Evolutionary conservation across 2,329 filamentous ascomycete genomes (phyloP).

Genomic region (Pseudogymnoascus sp.): DNA sequence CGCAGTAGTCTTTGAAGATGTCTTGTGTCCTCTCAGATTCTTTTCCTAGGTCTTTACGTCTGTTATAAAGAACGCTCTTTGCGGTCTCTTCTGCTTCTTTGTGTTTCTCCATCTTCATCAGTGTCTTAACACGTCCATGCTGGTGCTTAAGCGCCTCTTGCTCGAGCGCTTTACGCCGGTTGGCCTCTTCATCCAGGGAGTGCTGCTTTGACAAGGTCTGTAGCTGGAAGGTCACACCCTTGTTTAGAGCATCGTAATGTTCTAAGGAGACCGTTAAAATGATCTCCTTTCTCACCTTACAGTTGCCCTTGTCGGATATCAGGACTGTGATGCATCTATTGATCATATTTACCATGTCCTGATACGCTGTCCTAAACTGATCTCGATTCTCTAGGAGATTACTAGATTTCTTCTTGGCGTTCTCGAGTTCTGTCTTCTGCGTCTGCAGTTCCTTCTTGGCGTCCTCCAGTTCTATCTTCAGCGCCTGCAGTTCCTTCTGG

Average conservation of each 20-base stretch:
- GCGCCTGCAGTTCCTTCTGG: neutral
- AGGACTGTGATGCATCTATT: neutral
- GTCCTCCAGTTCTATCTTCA: neutral
- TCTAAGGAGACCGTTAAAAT: neutral
- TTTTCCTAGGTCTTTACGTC: neutral
- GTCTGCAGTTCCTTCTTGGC: neutral
- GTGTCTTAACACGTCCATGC: neutral
- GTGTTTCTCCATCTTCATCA: neutral
- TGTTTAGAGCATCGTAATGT: neutral
- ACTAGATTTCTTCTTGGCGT: neutral
- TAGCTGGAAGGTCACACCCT: neutral
- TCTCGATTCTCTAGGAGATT: neutral
- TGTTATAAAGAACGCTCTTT: neutral
- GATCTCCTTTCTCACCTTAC: neutral
- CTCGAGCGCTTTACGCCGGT: neutral
- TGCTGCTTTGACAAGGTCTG: neutral
- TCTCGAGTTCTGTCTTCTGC: neutral
- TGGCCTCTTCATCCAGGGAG: neutral
- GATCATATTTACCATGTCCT: neutral
- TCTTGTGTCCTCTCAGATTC: neutral
- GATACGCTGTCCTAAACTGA: neutral
- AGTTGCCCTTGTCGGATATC: neutral
- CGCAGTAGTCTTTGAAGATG: neutral
- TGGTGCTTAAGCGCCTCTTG: neutral
- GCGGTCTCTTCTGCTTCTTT: neutral